phyloP scores from a whole-genome alignment of 371 early-diverging fungal genomes.

The Actinomortierella wolfii region DNA sequence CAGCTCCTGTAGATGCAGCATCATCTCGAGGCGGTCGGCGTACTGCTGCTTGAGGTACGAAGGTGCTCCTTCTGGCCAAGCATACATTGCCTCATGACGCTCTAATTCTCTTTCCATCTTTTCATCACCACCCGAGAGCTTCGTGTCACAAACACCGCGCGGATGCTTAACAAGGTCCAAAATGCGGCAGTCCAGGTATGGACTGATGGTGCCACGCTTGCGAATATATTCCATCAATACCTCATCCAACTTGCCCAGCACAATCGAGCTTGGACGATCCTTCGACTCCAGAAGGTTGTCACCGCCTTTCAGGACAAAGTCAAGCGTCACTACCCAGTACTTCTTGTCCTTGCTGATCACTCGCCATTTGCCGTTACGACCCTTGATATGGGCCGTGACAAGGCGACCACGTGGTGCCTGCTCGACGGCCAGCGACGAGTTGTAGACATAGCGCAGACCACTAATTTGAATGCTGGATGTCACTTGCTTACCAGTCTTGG shows the following conservation, averaged over 20 bases:
- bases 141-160: background rate
- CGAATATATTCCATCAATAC: constrained; percentile 45
- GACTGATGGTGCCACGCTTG: constrained; percentile 14
- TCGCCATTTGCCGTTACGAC: constrained; percentile 14
- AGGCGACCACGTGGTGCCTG: constrained; percentile 6
- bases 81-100: too few relatives aligned
- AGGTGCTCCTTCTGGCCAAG: too few relatives aligned
- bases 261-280: constrained; percentile 6
- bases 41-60: too few relatives aligned
- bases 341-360: constrained; percentile 17
- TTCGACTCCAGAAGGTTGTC: constrained; percentile 53
- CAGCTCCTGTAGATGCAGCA: too few relatives aligned
- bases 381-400: constrained; percentile 23
- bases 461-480: constrained; percentile 49
- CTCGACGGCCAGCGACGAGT: constrained; percentile 17
- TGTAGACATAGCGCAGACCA: constrained; percentile 28
- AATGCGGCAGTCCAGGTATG: constrained; percentile 48
- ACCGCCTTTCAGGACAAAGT: constrained; percentile 63
- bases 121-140: too few relatives aligned
- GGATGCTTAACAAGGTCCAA: constrained; percentile 14
- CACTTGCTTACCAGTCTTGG: constrained; percentile 28
- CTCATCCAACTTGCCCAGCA: constrained; percentile 39
- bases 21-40: too few relatives aligned
- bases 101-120: too few relatives aligned
- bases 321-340: constrained; percentile 58